Conservation (phyloP, 345 rosid species). For the Clarkia xantiana region DNA sequence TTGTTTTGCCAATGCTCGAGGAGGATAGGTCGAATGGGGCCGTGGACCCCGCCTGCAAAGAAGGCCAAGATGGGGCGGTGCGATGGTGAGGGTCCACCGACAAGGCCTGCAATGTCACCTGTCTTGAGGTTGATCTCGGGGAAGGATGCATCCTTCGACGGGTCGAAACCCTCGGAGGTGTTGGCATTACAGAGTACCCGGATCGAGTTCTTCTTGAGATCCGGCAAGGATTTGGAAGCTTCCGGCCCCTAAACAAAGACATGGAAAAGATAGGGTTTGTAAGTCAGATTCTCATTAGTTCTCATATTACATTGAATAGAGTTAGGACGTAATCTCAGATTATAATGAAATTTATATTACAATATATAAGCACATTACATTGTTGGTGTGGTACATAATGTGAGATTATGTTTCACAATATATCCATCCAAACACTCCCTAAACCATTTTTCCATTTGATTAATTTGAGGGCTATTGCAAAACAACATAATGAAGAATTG, state of each 20-base stretch:
- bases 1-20: slow-evolving; percentile 80
- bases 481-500: too few relatives aligned
- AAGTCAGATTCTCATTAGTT: too few relatives aligned
- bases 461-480: too few relatives aligned
- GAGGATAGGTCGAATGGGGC: slow-evolving; percentile 69
- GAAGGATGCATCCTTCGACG: slow-evolving; percentile 61
- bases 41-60: slow-evolving; percentile 93
- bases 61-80: slow-evolving; percentile 63
- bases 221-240: slow-evolving; percentile 49
- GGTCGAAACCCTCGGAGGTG: slow-evolving; percentile 76
- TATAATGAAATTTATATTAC: too few relatives aligned
- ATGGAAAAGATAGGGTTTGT: too few relatives aligned
- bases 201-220: slow-evolving; percentile 46
- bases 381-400: too few relatives aligned
- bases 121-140: slow-evolving; percentile 75
- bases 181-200: slow-evolving; percentile 81
- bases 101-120: slow-evolving; percentile 30
- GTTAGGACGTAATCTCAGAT: too few relatives aligned
- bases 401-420: too few relatives aligned
- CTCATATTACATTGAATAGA: too few relatives aligned
- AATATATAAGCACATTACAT: too few relatives aligned
- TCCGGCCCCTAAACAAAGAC: slow-evolving; percentile 42
- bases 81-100: slow-evolving; percentile 79
- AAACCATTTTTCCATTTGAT: too few relatives aligned
- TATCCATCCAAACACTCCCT: too few relatives aligned